Evolutionary conservation across 306 rosid genomes (phyloP).

Genomic region (Prunus mume): DNA sequence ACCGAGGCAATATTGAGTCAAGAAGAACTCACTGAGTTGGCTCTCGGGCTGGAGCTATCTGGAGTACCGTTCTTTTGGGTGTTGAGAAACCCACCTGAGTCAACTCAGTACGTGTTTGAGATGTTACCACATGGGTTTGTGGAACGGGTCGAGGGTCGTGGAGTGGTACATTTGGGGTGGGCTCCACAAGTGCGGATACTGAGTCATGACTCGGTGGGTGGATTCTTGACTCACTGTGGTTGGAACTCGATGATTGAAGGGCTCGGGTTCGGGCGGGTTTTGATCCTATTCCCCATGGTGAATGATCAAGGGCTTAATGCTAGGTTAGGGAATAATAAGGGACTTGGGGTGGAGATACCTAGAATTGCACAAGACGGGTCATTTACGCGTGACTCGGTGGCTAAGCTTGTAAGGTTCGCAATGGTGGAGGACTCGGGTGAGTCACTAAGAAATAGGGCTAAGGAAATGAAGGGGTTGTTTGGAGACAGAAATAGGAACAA

Average conservation of each 20-base stretch:
- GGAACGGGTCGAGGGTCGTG: constrained; percentile 32
- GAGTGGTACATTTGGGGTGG: constrained; percentile 34
- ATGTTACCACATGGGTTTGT: constrained; percentile 37
- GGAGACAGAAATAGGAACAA: constrained; percentile 18
- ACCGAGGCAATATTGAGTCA: constrained; percentile 34
- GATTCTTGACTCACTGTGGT: constrained; percentile 47
- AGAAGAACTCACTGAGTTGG: constrained; percentile 35
- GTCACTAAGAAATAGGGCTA: constrained; percentile 15
- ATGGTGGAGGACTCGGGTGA: constrained; percentile 36
- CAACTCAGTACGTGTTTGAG: constrained; percentile 18
- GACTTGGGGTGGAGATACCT: constrained; percentile 34
- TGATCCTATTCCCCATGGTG: constrained; percentile 33
- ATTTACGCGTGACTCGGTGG: constrained; percentile 30
- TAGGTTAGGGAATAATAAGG: constrained; percentile 31
- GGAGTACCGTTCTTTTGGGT: constrained; percentile 42
- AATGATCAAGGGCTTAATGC: constrained; percentile 49
- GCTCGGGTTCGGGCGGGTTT: constrained; percentile 34
- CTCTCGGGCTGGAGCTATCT: constrained; percentile 38
- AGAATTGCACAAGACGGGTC: constrained; percentile 42
- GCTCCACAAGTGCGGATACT: constrained; percentile 37
- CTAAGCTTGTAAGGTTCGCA: constrained; percentile 30
- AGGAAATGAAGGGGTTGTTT: constrained; percentile 33
- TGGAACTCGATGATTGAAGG: constrained; percentile 55
- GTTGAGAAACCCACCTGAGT: constrained; percentile 21
- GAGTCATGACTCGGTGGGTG: constrained; percentile 42